phyloP scores from a whole-genome alignment of 73 alveolate species.

The Tetrahymena borealis region DNA sequence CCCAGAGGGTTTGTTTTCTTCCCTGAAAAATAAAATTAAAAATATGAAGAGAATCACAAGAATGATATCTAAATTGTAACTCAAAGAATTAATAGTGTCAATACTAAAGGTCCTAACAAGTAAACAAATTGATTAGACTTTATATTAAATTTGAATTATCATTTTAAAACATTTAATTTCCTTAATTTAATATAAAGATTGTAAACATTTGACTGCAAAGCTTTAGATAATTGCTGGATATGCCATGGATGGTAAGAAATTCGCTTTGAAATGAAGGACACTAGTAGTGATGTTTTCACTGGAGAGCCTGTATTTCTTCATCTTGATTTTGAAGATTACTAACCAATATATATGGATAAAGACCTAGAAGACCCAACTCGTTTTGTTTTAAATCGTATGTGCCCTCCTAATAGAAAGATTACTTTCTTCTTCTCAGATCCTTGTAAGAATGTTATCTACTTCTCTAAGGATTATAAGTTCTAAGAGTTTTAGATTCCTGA shows the following conservation, averaged over 20 bases:
- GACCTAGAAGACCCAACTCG: conserved; percentile 35
- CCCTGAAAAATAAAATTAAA: conserved; percentile 1
- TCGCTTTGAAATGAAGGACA: conserved; percentile 62
- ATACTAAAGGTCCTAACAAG: conserved; percentile 14
- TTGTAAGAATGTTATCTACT: conserved; percentile 4
- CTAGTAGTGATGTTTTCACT: conserved; percentile 44
- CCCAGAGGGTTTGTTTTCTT: conserved; percentile 30
- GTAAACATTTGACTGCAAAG: neutral
- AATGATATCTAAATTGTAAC: neutral
- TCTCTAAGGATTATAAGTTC: conserved; percentile 30
- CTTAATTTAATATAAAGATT: conserved; percentile 19
- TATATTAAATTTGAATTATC: conserved; percentile 4
- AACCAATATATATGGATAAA: conserved; percentile 49
- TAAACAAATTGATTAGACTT: neutral
- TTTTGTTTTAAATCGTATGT: conserved; percentile 65
- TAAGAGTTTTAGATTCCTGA: neutral
- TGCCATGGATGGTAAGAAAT: conserved; percentile 94
- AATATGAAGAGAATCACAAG: conserved; percentile 1
- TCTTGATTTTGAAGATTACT: conserved; percentile 68
- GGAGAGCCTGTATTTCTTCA: conserved; percentile 55
- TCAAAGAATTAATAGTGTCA: neutral
- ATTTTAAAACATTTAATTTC: neutral
- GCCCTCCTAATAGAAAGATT: conserved; percentile 65
- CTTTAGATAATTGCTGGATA: conserved; percentile 79
- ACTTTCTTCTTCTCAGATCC: conserved; percentile 53